These are phyloP conservation scores for Cystobasidium ongulense DNA, from an alignment of 768 basidiomycete genomes.

Conservation along the genomic window DNA sequence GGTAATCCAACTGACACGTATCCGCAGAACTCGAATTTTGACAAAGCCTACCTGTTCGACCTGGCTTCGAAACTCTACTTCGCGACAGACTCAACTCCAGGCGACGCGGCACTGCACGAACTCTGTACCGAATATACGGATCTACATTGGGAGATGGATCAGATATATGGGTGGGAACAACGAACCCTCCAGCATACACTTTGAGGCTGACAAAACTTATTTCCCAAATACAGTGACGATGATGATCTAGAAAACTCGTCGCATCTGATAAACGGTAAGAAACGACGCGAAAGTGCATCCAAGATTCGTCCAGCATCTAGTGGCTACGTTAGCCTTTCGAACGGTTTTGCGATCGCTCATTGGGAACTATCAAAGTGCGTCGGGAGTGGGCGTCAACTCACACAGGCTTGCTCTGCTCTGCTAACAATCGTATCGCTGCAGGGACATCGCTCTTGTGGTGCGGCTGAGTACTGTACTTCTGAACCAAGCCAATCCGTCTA, in stretches of 20 bases:
- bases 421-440: neutral
- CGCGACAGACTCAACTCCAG: conserved; percentile 87
- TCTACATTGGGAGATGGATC: conserved; percentile 75
- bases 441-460: conserved; percentile 50
- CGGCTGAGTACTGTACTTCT: conserved; percentile 65
- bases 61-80: conserved; percentile 72
- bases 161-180: conserved; percentile 64
- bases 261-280: neutral
- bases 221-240: neutral
- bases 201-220: neutral
- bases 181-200: neutral
- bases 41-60: conserved; percentile 91
- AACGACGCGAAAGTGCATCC: neutral
- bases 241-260: neutral
- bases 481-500: conserved; percentile 62
- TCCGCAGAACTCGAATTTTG: conserved; percentile 73
- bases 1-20: neutral
- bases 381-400: conserved; percentile 44
- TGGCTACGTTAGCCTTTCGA: conserved; percentile 42
- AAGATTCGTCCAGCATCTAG: neutral
- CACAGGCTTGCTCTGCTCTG: neutral
- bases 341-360: conserved; percentile 71
- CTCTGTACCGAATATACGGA: conserved; percentile 84
- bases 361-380: conserved; percentile 68
- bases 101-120: conserved; percentile 77